Evolutionary conservation across 1,284 basidiomycete genomes (phyloP), one percentile per base, ranked within the genome.

Genomic region (Ustilago xerochloae): DNA sequence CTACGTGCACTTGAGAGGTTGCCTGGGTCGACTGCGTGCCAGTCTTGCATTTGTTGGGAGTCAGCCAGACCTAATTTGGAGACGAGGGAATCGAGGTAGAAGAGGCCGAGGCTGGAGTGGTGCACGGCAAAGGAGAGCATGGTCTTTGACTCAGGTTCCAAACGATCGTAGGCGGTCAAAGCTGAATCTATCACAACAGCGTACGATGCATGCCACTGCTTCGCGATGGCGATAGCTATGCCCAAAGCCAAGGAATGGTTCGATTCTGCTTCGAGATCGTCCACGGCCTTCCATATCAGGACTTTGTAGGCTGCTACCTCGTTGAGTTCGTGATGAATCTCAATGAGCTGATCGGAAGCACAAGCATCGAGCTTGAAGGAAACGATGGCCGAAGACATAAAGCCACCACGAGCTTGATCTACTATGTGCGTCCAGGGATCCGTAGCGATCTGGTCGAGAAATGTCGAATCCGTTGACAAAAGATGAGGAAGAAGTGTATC

Each of bases 91-190:
- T 51, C 49, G 13, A 51, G 35, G 10, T 51, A 51, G 35, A 51
- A 51, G 22, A 51, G 49, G 49, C 49, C 49, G 20, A 51, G 49
- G 32, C 49, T 51, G 49, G 49, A 51, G 24, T 51, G 49, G 5
- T 51, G 33, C 20, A 51, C 49, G 22, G 49, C 49, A 38, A 51
- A 51, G 20, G 49, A 33, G 18, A 51, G 49, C 49, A 51, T 38
- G 20, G 49, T 51, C 33, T 24, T 51, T 1, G 49, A 51, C 26
- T 51, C 49, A 13, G 49, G 20, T 6, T 51, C 35, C 33, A 51
- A 22, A 12, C 49, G 49, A 9, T 38, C 35, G 32, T 51, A 51
- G 13, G 49, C 49, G 35, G 35, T 15, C 22, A 51, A 51, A 10
- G 49, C 49, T 15, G 49, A 33, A 26, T 51, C 49, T 16, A 51